Conservation (phyloP, 306 rosid species). For the Mucuna pruriens region DNA sequence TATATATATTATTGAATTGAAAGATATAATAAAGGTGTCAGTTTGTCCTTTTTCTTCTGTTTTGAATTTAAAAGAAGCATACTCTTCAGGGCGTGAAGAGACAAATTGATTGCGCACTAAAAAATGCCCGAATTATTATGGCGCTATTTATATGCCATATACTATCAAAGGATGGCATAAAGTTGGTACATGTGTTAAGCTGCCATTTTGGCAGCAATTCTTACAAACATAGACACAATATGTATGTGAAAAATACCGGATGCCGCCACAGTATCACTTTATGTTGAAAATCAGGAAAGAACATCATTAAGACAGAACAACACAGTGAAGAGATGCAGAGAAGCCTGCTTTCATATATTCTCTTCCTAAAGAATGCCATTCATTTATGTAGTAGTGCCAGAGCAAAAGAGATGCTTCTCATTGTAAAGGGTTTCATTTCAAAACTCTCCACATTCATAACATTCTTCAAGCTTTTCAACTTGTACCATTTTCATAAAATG, state of each 20-base stretch:
- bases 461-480: slow-evolving; percentile 54
- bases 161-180: slow-evolving; percentile 34
- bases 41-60: slow-evolving; percentile 12
- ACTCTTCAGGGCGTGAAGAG: slow-evolving; percentile 40
- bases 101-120: slow-evolving; percentile 36
- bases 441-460: slow-evolving; percentile 21
- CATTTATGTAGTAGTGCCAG: slow-evolving; percentile 23
- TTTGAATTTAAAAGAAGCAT: slow-evolving; percentile 33
- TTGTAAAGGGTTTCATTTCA: slow-evolving; percentile 44
- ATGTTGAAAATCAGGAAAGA: slow-evolving; percentile 30
- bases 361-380: slow-evolving; percentile 30
- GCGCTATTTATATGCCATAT: slow-evolving; percentile 14
- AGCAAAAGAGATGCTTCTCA: slow-evolving; percentile 57
- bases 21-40: slow-evolving; percentile 30
- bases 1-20: slow-evolving; percentile 38
- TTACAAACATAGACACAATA: slow-evolving; percentile 22
- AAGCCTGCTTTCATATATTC: slow-evolving; percentile 36
- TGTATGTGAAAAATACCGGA: slow-evolving; percentile 34
- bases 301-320: slow-evolving; percentile 43
- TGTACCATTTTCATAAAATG: slow-evolving; percentile 25
- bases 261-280: slow-evolving; percentile 44
- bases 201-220: slow-evolving; percentile 53
- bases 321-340: slow-evolving; percentile 18
- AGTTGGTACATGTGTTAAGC: slow-evolving; percentile 54
- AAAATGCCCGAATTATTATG: slow-evolving; percentile 38